Evolutionary conservation across 2,329 filamentous ascomycete species (phyloP), one percentile per base, ranked within the genome.

Genomic region (Fonsecaea erecta): DNA sequence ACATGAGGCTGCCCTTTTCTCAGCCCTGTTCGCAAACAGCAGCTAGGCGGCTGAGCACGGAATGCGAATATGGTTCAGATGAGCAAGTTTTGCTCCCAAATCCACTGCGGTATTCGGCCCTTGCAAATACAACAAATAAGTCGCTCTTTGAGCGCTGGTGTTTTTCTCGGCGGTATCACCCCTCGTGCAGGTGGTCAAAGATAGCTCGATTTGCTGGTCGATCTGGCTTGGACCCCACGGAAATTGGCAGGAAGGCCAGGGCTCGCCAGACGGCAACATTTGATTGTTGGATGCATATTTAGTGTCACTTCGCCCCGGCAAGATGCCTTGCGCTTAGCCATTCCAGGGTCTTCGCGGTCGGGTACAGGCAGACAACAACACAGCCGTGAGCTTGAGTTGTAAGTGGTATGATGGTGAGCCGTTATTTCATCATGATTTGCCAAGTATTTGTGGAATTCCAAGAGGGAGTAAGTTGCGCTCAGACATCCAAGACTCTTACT

Each of bases 271-370:
- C n/a, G 51, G 16, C 16, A 32, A 52, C 24, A 52, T 52, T n/a
- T 52, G 51, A 52, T 52, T 52, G 51, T 28, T 52, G 21, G 51
- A 52, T 14, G 4, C 12, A 52, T 52, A 21, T 28, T 52, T 52
- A 52, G 51, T 18, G 51, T 28, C 51, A 28, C 28, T 21, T 52
- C 51, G 21, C 51, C 7, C 24, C 51, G 16, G 37, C 16, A 43
- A 18, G 37, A 18, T 12, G 37, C 37, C 37, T 43, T 18, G 37
- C 5, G 37, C 37, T 43, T n/a, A 43, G 16, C 37, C 37, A 18
- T 43, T 40, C 37, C n/a, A 18, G 37, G 14, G 37, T 43, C n/a
- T n/a, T n/a, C n/a, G n/a, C 12, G 37, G n/a, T 12, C 6, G 37
- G 37, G 7, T 30, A 43, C 37, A 18, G 16, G 16, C 35, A 43